Evolutionary conservation across 805 yeast genomes (phyloP).

Genomic region (Suhomyces xylopsoci): DNA sequence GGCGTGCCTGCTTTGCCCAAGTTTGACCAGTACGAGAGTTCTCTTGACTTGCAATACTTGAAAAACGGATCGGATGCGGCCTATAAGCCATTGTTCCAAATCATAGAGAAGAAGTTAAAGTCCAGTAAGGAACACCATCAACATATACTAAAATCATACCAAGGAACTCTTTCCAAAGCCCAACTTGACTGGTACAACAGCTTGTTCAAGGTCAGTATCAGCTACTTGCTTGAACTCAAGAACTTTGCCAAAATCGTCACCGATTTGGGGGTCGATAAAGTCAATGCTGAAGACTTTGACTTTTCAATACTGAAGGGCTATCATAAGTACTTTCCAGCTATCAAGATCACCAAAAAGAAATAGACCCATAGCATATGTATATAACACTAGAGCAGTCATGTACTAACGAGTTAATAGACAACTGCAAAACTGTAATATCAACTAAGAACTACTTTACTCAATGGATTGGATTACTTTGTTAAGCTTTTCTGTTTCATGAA

Average conservation of each 20-base stretch:
- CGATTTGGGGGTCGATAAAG: background rate
- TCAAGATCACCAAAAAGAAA: constrained; percentile 5
- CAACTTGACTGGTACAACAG: constrained; percentile 16
- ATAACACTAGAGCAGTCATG: background rate
- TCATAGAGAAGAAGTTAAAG: constrained; percentile 9
- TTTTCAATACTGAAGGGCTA: constrained; percentile 14
- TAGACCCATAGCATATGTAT: background rate
- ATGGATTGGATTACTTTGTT: constrained; percentile 6
- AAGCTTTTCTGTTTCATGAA: constrained; percentile 5
- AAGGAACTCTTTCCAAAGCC: constrained; percentile 2
- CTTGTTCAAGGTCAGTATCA: constrained; percentile 14
- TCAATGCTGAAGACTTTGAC: constrained; percentile 4
- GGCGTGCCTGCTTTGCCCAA: constrained; percentile 71
- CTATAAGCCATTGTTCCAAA: constrained; percentile 7
- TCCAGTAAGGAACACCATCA: background rate
- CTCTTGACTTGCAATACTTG: constrained; percentile 11
- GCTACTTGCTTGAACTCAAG: constrained; percentile 14
- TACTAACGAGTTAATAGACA: background rate
- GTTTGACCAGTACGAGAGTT: constrained; percentile 34
- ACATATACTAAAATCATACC: constrained; percentile 5
- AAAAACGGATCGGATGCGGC: constrained; percentile 1
- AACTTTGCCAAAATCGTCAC: constrained; percentile 8
- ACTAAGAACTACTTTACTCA: background rate
- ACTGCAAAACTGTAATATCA: background rate
- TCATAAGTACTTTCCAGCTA: constrained; percentile 25